phyloP scores from a whole-genome alignment of 768 basidiomycete species.

The Phylloporus sp. region DNA sequence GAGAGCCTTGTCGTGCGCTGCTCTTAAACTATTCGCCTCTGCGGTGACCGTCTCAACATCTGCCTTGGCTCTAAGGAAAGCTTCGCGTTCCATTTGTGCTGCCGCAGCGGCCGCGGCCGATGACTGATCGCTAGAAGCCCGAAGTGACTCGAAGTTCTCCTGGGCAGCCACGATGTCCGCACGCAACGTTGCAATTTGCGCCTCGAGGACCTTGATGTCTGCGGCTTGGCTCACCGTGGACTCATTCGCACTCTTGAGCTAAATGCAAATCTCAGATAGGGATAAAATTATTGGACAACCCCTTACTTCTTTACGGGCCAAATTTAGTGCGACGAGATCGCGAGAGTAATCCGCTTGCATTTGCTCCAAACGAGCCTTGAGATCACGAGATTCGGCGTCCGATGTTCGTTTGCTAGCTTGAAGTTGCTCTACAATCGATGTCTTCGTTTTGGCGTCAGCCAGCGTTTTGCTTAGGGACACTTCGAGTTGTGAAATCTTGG shows the following conservation, averaged over 20 bases:
- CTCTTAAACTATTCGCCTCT: conserved; percentile 50
- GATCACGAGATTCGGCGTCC: conserved; percentile 46
- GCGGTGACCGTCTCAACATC: conserved; percentile 53
- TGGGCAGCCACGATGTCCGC: conserved; percentile 47
- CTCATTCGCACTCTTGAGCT: conserved; percentile 54
- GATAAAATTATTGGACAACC: neutral
- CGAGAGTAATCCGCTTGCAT: conserved; percentile 29
- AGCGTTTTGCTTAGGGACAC: conserved; percentile 44
- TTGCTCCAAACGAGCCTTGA: conserved; percentile 39
- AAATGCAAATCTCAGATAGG: conserved; percentile 6
- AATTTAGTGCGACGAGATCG: conserved; percentile 33
- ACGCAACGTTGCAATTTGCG: conserved; percentile 50
- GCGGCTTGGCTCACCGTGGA: conserved; percentile 40
- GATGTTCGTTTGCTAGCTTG: conserved; percentile 46
- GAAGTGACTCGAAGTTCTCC: conserved; percentile 49
- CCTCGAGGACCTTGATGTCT: conserved; percentile 45
- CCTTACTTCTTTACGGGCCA: conserved; percentile 51
- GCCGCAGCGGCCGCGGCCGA: conserved; percentile 44
- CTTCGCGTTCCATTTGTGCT: conserved; percentile 59
- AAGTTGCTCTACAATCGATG: conserved; percentile 40
- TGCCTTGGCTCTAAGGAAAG: conserved; percentile 58
- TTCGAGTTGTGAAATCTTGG: conserved; percentile 47
- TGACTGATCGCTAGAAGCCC: conserved; percentile 42
- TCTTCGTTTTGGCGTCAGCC: conserved; percentile 48
- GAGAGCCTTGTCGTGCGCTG: conserved; percentile 46